Percentiles rank a stretch among this genome's conserved stretches.
Evolutionary conservation across 2,329 filamentous ascomycete species (phyloP).

Genomic region (Scytalidium lignicola): DNA sequence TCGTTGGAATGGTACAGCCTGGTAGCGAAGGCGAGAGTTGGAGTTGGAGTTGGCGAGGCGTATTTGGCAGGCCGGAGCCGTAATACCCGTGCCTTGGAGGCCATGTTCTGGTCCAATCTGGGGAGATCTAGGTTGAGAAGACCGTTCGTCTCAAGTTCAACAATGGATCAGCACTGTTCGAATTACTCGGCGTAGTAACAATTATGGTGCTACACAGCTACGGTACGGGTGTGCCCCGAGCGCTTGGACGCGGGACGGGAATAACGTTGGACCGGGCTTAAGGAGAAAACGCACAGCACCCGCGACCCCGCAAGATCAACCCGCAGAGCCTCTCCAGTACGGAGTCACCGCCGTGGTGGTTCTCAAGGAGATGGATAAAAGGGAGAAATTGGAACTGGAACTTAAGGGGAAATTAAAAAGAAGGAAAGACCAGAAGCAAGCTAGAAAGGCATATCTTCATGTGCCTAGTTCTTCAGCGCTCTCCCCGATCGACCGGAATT

Average conservation of each 20-base stretch:
- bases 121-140: neutral
- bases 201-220: too few species aligned
- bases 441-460: too few species aligned
- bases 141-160: neutral
- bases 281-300: neutral
- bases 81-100: conserved; percentile 4
- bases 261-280: neutral
- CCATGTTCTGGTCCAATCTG: conserved; percentile 4
- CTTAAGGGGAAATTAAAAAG: too few species aligned
- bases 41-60: neutral
- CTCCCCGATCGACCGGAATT: too few species aligned
- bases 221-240: too few species aligned
- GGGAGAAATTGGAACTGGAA: too few species aligned
- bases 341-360: too few species aligned
- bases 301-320: neutral
- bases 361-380: too few species aligned
- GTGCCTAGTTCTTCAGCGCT: too few species aligned
- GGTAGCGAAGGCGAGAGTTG: neutral
- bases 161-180: too few species aligned
- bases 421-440: too few species aligned
- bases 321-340: neutral
- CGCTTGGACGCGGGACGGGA: neutral
- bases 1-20: conserved; percentile 67
- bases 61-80: neutral
- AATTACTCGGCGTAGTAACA: too few species aligned